Evolutionary conservation across 2,329 filamentous ascomycete species (phyloP).

Genomic region (Scortechinia acanthostroma): DNA sequence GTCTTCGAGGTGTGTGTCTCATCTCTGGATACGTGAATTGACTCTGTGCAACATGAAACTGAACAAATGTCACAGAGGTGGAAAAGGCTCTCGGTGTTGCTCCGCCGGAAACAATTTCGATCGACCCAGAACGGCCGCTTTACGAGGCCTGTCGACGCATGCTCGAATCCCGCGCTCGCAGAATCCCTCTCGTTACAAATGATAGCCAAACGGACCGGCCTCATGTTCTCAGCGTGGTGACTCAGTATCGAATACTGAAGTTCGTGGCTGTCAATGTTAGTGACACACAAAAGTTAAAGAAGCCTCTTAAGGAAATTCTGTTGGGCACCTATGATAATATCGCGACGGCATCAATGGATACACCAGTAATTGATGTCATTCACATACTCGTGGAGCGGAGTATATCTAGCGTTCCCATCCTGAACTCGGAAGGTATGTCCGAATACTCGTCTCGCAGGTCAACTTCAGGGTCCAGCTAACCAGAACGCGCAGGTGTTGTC

Average conservation of each 20-base stretch:
- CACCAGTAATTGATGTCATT: constrained; percentile 65
- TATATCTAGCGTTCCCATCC: constrained; percentile 62
- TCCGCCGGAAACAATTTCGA: constrained; percentile 62
- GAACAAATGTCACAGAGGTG: constrained; percentile 37
- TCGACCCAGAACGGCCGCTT: constrained; percentile 57
- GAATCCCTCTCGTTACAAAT: constrained; percentile 61
- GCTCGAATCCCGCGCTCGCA: constrained; percentile 57
- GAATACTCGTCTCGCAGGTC: too few relatives aligned
- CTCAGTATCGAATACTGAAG: constrained; percentile 65
- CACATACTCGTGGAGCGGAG: constrained; percentile 61
- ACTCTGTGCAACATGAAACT: not conserved
- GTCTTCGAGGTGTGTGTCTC: constrained; percentile 43
- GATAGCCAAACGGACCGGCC: constrained; percentile 62
- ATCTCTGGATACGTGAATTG: not conserved
- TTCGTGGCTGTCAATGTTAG: constrained; percentile 66
- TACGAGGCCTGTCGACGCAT: constrained; percentile 66
- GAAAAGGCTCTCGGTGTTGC: constrained; percentile 60
- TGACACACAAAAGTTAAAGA: constrained; percentile 57
- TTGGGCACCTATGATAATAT: constrained; percentile 55
- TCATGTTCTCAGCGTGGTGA: constrained; percentile 63
- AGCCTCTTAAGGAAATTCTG: constrained; percentile 51
- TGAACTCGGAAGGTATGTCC: constrained; percentile 44
- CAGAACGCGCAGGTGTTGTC: constrained; percentile 18
- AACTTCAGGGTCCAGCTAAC: not conserved
- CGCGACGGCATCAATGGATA: constrained; percentile 60